Percentiles rank a stretch among this genome's conserved stretches.
These are phyloP conservation scores for Neckera pumila DNA, from an alignment of 225 moss, liverwort and hornwort genomes.

Conservation along the genomic window DNA sequence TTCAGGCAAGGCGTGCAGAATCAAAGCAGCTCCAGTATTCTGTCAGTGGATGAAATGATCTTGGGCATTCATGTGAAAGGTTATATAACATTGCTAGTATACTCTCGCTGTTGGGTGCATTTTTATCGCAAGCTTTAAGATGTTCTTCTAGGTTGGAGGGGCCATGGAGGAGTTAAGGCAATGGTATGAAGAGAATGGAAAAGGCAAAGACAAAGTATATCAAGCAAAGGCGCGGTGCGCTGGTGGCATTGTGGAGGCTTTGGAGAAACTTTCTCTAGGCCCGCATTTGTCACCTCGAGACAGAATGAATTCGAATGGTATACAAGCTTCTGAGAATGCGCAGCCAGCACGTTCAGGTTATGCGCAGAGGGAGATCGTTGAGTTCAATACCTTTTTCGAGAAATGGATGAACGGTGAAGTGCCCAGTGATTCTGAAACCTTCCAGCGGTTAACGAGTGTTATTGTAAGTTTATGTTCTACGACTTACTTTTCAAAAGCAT, in stretches of 20 bases:
- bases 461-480: constrained; percentile 13
- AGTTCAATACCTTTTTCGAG: constrained; percentile 43
- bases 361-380: constrained; percentile 57
- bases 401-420: constrained; percentile 63
- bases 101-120: background rate
- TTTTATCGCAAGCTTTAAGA: background rate
- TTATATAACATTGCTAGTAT: background rate
- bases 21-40: background rate
- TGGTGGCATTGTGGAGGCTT: constrained; percentile 57
- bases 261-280: constrained; percentile 44
- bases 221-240: constrained; percentile 49
- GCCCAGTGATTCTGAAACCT: constrained; percentile 20
- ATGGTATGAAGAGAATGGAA: constrained; percentile 42
- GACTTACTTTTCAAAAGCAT: background rate
- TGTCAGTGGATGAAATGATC: background rate
- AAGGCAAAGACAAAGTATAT: constrained; percentile 18
- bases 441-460: constrained; percentile 35
- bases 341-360: constrained; percentile 11
- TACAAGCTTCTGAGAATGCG: constrained; percentile 7
- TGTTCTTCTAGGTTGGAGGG: constrained; percentile 51
- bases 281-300: constrained; percentile 37
- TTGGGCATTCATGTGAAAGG: background rate
- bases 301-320: constrained; percentile 28
- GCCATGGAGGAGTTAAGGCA: constrained; percentile 62
- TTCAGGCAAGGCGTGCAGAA: background rate